Percentiles rank a stretch among this genome's conserved stretches.
Conservation (phyloP, 257 asterid genomes). For the Nicotiana otophora region DNA sequence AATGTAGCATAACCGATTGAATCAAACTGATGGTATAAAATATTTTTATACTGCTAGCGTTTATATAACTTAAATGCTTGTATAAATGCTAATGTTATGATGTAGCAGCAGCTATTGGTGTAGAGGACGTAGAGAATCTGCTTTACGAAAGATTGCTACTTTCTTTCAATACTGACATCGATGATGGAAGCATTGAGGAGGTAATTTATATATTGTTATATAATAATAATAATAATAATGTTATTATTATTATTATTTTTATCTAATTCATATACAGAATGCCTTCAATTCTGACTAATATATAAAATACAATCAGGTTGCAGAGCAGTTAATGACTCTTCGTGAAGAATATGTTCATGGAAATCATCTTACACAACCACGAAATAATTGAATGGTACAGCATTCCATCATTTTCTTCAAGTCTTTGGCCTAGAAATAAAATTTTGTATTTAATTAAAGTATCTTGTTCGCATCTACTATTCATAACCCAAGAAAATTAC, state of each 20-base stretch:
- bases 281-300: neutral
- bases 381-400: neutral
- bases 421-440: no score
- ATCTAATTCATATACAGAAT: no score
- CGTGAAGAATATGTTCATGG: slow-evolving; percentile 33
- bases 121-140: slow-evolving; percentile 39
- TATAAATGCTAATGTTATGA: neutral
- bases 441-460: no score
- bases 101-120: slow-evolving; percentile 12
- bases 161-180: slow-evolving; percentile 53
- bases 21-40: no score
- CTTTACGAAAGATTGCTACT: slow-evolving; percentile 46
- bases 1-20: neutral
- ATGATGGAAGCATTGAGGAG: slow-evolving; percentile 58
- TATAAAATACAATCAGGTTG: slow-evolving; percentile 19
- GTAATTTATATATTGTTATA: slow-evolving; percentile 11
- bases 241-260: no score
- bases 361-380: neutral
- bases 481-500: no score
- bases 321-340: slow-evolving; percentile 37
- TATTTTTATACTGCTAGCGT: no score
- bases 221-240: no score
- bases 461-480: no score
- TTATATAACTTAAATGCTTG: neutral
- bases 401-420: no score